Conservation (phyloP, 139 green algal genomes). For the Chlamydomonas sp. region DNA sequence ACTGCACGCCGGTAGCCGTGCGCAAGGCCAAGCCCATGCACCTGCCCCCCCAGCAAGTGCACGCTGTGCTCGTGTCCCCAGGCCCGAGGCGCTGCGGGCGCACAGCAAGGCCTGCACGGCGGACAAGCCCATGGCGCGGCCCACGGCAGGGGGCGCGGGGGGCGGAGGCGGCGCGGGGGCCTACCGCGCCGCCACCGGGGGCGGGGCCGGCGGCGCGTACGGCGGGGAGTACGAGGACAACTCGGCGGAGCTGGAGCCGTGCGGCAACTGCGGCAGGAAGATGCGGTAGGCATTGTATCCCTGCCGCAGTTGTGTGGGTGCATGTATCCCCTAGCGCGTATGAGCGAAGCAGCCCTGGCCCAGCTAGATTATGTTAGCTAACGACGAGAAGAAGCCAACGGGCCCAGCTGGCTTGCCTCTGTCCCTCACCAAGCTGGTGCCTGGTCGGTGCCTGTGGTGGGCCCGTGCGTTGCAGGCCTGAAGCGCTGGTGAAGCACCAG, state of each 20-base stretch:
- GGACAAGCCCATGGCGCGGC: neutral
- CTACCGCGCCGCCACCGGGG: neutral
- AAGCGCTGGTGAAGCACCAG: constrained; percentile 48
- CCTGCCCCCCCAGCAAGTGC: neutral
- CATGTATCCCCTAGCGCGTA: too few species aligned
- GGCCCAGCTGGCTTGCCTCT: too few species aligned
- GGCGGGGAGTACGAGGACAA: constrained; percentile 37
- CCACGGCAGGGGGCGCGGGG: neutral
- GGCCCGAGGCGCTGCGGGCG: constrained; percentile 50
- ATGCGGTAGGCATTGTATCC: constrained; percentile 33
- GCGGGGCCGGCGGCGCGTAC: neutral
- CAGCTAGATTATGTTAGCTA: too few species aligned
- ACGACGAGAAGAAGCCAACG: too few species aligned
- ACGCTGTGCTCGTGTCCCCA: neutral
- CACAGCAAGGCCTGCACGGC: constrained; percentile 57
- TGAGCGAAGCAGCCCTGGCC: too few species aligned
- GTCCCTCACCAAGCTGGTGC: too few species aligned
- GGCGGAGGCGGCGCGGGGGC: neutral
- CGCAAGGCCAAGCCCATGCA: neutral
- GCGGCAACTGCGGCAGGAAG: constrained; percentile 39
- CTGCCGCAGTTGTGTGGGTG: too few species aligned
- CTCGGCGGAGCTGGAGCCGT: constrained; percentile 35
- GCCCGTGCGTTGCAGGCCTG: constrained; percentile 17
- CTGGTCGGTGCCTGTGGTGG: too few species aligned
- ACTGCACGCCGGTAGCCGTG: neutral